These are phyloP conservation scores for Gastrolobium villosum DNA, from an alignment of 306 rosid species.

Conservation along the genomic window DNA sequence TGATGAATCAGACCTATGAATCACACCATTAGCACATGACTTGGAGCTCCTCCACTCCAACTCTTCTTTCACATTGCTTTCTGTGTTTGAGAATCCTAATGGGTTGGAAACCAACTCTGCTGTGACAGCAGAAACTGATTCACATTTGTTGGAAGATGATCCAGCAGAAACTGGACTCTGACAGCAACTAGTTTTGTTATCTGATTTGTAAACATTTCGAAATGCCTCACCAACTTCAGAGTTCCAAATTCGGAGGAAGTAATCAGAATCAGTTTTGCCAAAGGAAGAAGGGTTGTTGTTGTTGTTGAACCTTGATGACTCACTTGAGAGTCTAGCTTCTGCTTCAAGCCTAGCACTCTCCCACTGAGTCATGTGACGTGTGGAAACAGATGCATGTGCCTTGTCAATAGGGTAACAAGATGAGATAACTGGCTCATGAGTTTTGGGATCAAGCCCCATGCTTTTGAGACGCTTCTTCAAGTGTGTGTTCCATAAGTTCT, in stretches of 20 bases:
- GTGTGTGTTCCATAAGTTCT: constrained; percentile 97
- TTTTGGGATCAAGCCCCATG: constrained; percentile 83
- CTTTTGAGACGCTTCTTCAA: constrained; percentile 82
- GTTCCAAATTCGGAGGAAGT: constrained; percentile 91
- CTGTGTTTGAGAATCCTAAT: constrained; percentile 37
- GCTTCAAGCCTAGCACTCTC: constrained; percentile 98
- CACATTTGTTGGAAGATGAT: constrained; percentile 73
- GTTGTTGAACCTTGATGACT: constrained; percentile 63
- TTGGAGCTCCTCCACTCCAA: constrained; percentile 48
- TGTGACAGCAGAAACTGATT: constrained; percentile 57
- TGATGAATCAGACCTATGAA: constrained; percentile 65
- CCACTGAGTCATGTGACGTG: constrained; percentile 99
- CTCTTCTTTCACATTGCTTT: constrained; percentile 57
- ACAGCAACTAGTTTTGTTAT: constrained; percentile 46
- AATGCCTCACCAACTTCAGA: constrained; percentile 87
- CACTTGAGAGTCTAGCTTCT: constrained; percentile 87
- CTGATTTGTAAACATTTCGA: constrained; percentile 50
- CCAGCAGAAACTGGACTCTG: constrained; percentile 65
- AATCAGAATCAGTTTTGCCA: constrained; percentile 60
- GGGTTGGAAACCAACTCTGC: constrained; percentile 50
- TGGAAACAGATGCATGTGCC: constrained; percentile 55
- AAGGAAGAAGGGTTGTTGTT: constrained; percentile 36
- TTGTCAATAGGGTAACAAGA: constrained; percentile 43
- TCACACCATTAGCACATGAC: constrained; percentile 44
- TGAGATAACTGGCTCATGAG: constrained; percentile 68